A percentile compares a stretch with the other conserved stretches of the same genome.
Conservation (phyloP, 1,139 yeast species). For the Maudiozyma humilis region DNA sequence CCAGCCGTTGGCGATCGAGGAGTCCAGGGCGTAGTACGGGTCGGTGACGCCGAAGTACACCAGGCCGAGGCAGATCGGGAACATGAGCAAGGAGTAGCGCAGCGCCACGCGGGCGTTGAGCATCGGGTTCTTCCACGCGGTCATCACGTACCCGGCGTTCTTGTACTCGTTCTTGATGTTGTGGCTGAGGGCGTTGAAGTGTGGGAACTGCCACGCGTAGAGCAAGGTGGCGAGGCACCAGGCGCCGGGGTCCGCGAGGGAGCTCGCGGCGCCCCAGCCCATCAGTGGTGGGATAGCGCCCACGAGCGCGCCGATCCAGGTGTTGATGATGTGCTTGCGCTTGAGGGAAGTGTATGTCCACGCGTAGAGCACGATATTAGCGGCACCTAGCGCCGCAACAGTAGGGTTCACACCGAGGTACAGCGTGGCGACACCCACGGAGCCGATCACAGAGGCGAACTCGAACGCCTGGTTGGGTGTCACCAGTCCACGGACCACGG, state of each 20-base stretch:
- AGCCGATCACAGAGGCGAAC: conserved; percentile 71
- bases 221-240: conserved; percentile 88
- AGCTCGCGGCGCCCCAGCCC: conserved; percentile 98
- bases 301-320: conserved; percentile 98
- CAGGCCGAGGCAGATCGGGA: conserved; percentile 83
- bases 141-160: conserved; percentile 91
- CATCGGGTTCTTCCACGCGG: conserved; percentile 87
- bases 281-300: conserved; percentile 97
- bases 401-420: conserved; percentile 78
- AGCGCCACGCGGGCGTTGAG: conserved; percentile 90
- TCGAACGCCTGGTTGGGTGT: conserved; percentile 67
- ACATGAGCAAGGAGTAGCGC: conserved; percentile 81
- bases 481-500: conserved; percentile 78
- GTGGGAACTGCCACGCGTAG: conserved; percentile 99
- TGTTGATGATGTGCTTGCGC: conserved; percentile 73
- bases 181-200: conserved; percentile 86
- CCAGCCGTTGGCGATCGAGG: conserved; percentile 80
- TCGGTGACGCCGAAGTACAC: conserved; percentile 78
- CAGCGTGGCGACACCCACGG: conserved; percentile 59
- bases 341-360: conserved; percentile 90
- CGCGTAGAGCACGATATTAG: conserved; percentile 73
- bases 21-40: conserved; percentile 68
- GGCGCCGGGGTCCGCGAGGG: conserved; percentile 79
- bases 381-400: conserved; percentile 69
- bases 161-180: conserved; percentile 81